These are phyloP conservation scores for Ammopiptanthus mongolicus DNA, from an alignment of 306 rosid genomes.

Conservation along the genomic window DNA sequence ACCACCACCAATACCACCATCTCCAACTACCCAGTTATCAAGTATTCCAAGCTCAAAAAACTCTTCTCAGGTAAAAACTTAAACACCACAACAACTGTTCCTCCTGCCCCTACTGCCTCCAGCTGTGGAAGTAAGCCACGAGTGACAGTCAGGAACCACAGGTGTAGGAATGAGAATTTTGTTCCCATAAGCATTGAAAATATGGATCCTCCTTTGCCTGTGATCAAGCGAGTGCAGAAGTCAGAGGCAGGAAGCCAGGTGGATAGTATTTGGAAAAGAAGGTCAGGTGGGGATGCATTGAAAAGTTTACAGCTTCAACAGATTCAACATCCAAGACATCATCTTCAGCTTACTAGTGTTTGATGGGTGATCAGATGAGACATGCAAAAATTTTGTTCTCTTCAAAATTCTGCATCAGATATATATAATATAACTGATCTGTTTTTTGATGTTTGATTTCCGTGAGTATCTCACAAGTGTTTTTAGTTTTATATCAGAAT, in stretches of 20 bases:
- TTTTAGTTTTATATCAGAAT: neutral
- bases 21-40: slow-evolving; percentile 20
- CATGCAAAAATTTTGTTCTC: neutral
- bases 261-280: slow-evolving; percentile 66
- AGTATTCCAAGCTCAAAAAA: slow-evolving; percentile 62
- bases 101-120: neutral
- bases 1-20: neutral
- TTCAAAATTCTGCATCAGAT: neutral
- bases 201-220: slow-evolving; percentile 74
- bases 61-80: slow-evolving; percentile 60
- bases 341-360: slow-evolving; percentile 47
- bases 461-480: neutral
- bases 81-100: slow-evolving; percentile 6
- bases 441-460: slow-evolving; percentile 4
- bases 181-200: slow-evolving; percentile 35
- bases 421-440: neutral
- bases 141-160: neutral
- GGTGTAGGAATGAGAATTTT: slow-evolving; percentile 17
- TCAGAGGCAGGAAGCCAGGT: slow-evolving; percentile 15
- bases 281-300: slow-evolving; percentile 60
- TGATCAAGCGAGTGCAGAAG: slow-evolving; percentile 36
- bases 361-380: slow-evolving; percentile 30
- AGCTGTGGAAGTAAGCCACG: slow-evolving; percentile 28
- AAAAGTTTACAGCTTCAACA: slow-evolving; percentile 53
- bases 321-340: slow-evolving; percentile 33